Base-by-base conservation (phyloP, 2,329 filamentous ascomycete genomes). In the Coleophoma eucalyptorum region DNA sequence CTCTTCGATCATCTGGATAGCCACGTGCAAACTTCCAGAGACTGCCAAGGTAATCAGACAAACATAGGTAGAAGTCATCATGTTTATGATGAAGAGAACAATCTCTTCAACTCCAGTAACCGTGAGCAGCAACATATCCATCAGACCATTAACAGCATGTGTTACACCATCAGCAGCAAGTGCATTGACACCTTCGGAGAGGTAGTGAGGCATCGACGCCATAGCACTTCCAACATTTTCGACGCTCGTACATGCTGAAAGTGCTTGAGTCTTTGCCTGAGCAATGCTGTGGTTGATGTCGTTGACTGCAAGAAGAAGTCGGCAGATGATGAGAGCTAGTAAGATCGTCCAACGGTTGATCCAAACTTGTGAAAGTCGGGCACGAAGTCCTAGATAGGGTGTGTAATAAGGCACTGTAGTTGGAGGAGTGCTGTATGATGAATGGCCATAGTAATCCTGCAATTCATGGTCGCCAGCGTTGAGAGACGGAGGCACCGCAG, bases 191-290 rank as follows among this genome's bases (percentile, higher is more conserved):
- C 94, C 94, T 47, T 80, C 76, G 2, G 92, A 89, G 66, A 97
- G 85, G 72, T 96, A 97, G 70, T 97, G 88, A 51, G 94, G 94
- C 91, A 97, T 96, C 35, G 94, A 97, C 37, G 93, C 94, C 90
- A 99, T 93, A 54, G 90, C 81, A 67, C 91, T 97, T 56, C 93
- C 94, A 60, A 96, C 83, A 59, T 90, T 90, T 73, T 99, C 93
- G 44, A 97, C 93, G 67, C 89, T 88, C 51, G 86, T 90, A 69
- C 94, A 99, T 57, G 93, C 91, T 48, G 89, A 87, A 48, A 96
- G 80, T 20, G 94, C 93, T 75, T 96, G 85, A 50, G 74, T 70
- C 67, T 90, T 87, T 44, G 94, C 93, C 50, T 84, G 83, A 49
- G 71, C 81, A 57, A 97, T 81, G 65, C 92, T 84, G 59, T 83